Evolutionary conservation across 2,329 filamentous ascomycete genomes (phyloP), one percentile per base, ranked within the genome.

Genomic region (Colletotrichum filicis): DNA sequence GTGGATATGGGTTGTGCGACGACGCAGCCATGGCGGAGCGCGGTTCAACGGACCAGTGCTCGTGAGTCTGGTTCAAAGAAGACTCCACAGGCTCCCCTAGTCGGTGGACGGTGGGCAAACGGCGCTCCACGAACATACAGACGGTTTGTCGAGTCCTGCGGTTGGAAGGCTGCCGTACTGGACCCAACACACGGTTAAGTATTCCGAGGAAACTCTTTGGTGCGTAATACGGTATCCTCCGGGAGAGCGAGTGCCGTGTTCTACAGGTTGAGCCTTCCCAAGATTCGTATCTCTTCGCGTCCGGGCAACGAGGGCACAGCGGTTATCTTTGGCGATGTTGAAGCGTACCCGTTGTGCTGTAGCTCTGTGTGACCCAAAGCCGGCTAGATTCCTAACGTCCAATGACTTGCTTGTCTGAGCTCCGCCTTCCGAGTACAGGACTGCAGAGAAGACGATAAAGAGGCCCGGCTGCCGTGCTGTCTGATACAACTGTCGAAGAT

Each of bases 1-100:
- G 89, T 78, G 88, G 83, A 80, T 89, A 91, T 62, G 86, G 82
- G 79, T 86, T 89, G 83, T 91, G 89, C 78, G 87, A 84, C 70
- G 73, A 74, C 32, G 73, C 71, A 42, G 73, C 73, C 73, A 74
- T 74, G 26, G 71, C 62, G 37, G 69, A 74, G 57, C 64, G 64
- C 53, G 60, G 68, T 75, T 79, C 78, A 69, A 77, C 76, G 74
- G 75, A 76, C 78, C 78, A 81, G 79, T 76, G 76, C 76, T 78
- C 79, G 74, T 77, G 76, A 75, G 79, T 77, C 78, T 81, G 81
- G 75, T 80, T 81, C 77, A 79, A 78, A 76, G 79, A 68, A 76
- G 79, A 78, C 78, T 82, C 82, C 79, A 80, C 79, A 78, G 77
- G 74, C 77, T 83, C 82, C 82, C 81, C 82, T 79, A 80, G 78